Conservation (phyloP, 192 early-diverging fungal species). For the Neocallimastix lanati region DNA sequence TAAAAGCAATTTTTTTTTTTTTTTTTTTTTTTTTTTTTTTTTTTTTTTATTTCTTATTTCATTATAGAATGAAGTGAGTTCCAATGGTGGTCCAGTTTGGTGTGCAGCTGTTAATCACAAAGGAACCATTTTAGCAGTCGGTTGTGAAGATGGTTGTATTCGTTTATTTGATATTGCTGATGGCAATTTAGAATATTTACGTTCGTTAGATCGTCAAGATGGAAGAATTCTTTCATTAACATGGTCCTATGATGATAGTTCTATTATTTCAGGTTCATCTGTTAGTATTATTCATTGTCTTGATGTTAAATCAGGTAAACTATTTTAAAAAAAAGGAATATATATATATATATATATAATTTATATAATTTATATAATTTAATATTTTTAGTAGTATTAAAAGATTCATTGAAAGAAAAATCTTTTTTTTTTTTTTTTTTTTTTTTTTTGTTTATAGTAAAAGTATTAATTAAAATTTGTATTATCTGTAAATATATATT, state of each 20-base stretch:
- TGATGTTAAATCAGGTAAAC: neutral
- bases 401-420: too few relatives aligned
- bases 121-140: conserved; percentile 62
- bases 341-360: too few relatives aligned
- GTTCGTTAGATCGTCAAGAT: conserved; percentile 47
- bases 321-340: too few relatives aligned
- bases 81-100: conserved; percentile 84
- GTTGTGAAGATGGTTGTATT: conserved; percentile 82
- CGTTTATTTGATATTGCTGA: conserved; percentile 72
- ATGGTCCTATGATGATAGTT: conserved; percentile 53
- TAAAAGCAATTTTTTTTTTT: conserved; percentile 5
- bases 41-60: neutral
- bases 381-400: too few relatives aligned
- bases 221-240: conserved; percentile 51
- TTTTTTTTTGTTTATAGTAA: too few relatives aligned
- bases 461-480: too few relatives aligned
- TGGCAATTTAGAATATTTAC: conserved; percentile 40
- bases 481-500: too few relatives aligned
- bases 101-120: conserved; percentile 67
- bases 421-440: too few relatives aligned
- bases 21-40: neutral
- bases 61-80: conserved; percentile 41
- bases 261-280: conserved; percentile 63
- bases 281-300: conserved; percentile 42
- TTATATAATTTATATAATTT: too few relatives aligned